Evolutionary conservation across 2,329 filamentous ascomycete species (phyloP), one percentile per base, ranked within the genome.

Genomic region (Ascochyta pisi): DNA sequence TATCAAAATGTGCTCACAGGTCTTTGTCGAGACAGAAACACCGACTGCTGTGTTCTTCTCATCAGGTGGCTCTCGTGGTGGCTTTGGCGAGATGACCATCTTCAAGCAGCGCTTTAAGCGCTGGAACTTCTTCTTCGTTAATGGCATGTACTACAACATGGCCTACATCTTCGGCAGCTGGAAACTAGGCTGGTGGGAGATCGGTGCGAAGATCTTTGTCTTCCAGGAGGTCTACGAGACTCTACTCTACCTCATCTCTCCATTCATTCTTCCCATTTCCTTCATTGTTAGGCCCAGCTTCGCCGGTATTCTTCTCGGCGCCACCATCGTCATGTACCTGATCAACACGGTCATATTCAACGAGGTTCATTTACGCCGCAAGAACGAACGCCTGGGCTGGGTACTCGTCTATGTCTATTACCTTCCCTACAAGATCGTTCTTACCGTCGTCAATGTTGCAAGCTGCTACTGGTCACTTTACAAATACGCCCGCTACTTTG

Each of bases 101-200:
- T 82, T 79, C 67, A 77, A 77, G 54, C 81, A 83, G 63, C 73
- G 81, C 1, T 82, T 83, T 61, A 74, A 75, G 46, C 69, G 81
- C 13, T 83, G 81, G 81, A 83, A 83, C 45, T 83, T 82, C 67
- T 83, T 83, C 68, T 80, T 82, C 48, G 77, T 82, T 2, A 78
- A 79, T 37, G 76, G 81, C 13, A 74, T 83, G 65, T 82, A 73
- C 64, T 79, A 81, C 61, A 79, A 82, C 59, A 66, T 81, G 60
- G 61, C 66, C 4, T 83, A 83, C 50, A 78, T 83, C 16, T 50
- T 82, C 1, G 67, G 66, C 10, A 76, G 71, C 54, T 83, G 81
- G 81, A 78, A 78, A 50, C 69, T 83, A 7, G 79, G 80, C 4
- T 77, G 71, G 68, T 81, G 76, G 73, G 81, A 83, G 58, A 57